Evolutionary conservation across 306 rosid genomes (phyloP), one percentile per base, ranked within the genome.

Genomic region (Casuarina cunninghamiana): DNA sequence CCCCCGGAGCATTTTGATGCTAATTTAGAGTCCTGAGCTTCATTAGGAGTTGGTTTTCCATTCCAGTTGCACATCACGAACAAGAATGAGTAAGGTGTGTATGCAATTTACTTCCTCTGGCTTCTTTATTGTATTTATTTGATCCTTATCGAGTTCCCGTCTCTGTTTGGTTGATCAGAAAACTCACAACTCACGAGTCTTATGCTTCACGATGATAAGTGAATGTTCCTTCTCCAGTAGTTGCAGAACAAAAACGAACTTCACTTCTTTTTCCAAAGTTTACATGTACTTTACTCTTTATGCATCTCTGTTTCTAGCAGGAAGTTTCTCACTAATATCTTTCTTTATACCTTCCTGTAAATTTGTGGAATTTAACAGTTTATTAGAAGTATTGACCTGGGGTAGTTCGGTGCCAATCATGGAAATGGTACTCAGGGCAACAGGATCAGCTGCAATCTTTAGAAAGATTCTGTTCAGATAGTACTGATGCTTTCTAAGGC

Each of bases 51-150:
- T 51, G 76, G 50, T 46, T 65, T 49, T 61, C 74, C 57, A 68
- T 58, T 55, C 26, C 67, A 73, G 51, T 15, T 49, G 37, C 75
- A 57, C 45, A 49, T 26, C 61, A 53, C 48, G 53, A 66, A 39
- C 75, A 19, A 38, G 54, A 26, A 57, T 7, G 48, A 73, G 38
- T n/a, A 73, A 69, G 82, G 54, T 82, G 61, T 63, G 17, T 66
- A 3, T 61, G 21, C 51, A 37, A 10, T 53, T 54, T 17, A 55
- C 4, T 37, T 73, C 21, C 70, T n/a, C 10, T 71, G 26, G 77
- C 35, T 50, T 75, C 21, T 42, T 9, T 71, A 16, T 66, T 35
- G n/a, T 19, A 53, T 51, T 69, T 37, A 46, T 35, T 48, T 32
- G 53, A 39, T 6, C 42, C 37, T 57, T 48, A 41, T 17, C n/a